phyloP scores from a whole-genome alignment of 2,329 filamentous ascomycete genomes.

The Penicillium sp. region DNA sequence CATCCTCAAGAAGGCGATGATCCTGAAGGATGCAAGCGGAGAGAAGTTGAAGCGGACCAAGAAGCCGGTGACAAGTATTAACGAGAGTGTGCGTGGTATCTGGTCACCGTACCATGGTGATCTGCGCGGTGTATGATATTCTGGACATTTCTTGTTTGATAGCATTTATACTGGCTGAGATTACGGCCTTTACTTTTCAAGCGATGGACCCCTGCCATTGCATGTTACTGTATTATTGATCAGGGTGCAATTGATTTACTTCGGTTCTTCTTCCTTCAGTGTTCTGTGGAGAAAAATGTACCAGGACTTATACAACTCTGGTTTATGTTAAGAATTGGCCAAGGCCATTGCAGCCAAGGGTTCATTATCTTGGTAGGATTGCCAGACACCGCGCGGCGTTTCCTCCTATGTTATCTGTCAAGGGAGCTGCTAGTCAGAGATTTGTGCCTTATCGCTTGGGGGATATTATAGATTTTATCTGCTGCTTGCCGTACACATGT shows the following conservation, averaged over 20 bases:
- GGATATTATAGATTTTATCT: too few species aligned
- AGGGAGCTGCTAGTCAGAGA: too few species aligned
- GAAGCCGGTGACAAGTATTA: slow-evolving; percentile 61
- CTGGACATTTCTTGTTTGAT: slow-evolving; percentile 11
- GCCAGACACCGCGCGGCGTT: neutral
- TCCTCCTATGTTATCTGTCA: too few species aligned
- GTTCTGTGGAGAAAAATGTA: neutral
- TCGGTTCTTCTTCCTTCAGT: neutral
- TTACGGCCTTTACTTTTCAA: slow-evolving; percentile 6
- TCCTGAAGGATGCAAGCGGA: slow-evolving; percentile 48
- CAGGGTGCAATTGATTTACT: neutral
- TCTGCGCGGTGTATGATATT: slow-evolving; percentile 49
- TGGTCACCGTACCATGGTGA: slow-evolving; percentile 64
- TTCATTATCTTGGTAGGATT: neutral
- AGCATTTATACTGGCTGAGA: slow-evolving; percentile 7
- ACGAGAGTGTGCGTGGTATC: slow-evolving; percentile 64
- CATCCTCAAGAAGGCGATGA: slow-evolving; percentile 72
- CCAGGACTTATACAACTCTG: too few species aligned
- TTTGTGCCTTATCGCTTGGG: too few species aligned
- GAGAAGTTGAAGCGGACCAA: slow-evolving; percentile 53
- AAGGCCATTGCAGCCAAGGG: neutral
- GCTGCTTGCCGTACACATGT: too few species aligned
- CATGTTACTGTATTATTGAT: slow-evolving; percentile 32
- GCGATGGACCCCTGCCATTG: slow-evolving; percentile 14
- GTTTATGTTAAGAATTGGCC: neutral